These are phyloP conservation scores for Termitomyces heimii DNA, from an alignment of 768 basidiomycete species.

Conservation along the genomic window DNA sequence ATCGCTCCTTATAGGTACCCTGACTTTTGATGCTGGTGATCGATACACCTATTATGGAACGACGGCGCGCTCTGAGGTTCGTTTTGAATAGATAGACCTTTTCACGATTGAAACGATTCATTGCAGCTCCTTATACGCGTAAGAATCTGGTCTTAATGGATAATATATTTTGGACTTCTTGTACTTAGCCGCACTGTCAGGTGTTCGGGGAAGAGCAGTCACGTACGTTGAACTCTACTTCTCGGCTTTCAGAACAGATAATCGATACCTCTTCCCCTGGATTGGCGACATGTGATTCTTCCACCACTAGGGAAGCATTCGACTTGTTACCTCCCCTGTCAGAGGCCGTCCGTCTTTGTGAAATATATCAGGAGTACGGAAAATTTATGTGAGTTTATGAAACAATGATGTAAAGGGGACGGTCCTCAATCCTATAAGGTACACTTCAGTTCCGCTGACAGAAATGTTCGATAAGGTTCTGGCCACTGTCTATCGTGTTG, in stretches of 20 bases:
- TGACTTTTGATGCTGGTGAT: slow-evolving; percentile 49
- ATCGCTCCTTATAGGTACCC: slow-evolving; percentile 36
- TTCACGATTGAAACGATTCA: background rate
- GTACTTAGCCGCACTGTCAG: slow-evolving; percentile 9
- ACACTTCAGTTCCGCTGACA: slow-evolving; percentile 43
- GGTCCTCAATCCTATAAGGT: slow-evolving; percentile 27
- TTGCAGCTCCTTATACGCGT: slow-evolving; percentile 56
- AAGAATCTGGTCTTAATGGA: slow-evolving; percentile 9
- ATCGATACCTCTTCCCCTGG: slow-evolving; percentile 31
- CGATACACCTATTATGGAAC: slow-evolving; percentile 55
- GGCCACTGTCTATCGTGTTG: slow-evolving; percentile 44
- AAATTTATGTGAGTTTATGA: slow-evolving; percentile 41
- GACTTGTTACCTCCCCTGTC: slow-evolving; percentile 46
- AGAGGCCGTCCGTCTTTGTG: slow-evolving; percentile 56
- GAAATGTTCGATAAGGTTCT: slow-evolving; percentile 57
- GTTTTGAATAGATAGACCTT: slow-evolving; percentile 9
- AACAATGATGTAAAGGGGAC: background rate
- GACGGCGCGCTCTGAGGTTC: slow-evolving; percentile 65
- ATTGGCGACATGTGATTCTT: slow-evolving; percentile 23
- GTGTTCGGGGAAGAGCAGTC: slow-evolving; percentile 18
- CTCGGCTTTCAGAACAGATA: slow-evolving; percentile 31
- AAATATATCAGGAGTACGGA: slow-evolving; percentile 61
- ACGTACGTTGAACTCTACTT: slow-evolving; percentile 2
- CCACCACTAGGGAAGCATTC: slow-evolving; percentile 38
- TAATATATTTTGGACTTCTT: background rate